phyloP scores from a whole-genome alignment of 1,284 basidiomycete species.

The Cutaneotrichosporon dermatis region DNA sequence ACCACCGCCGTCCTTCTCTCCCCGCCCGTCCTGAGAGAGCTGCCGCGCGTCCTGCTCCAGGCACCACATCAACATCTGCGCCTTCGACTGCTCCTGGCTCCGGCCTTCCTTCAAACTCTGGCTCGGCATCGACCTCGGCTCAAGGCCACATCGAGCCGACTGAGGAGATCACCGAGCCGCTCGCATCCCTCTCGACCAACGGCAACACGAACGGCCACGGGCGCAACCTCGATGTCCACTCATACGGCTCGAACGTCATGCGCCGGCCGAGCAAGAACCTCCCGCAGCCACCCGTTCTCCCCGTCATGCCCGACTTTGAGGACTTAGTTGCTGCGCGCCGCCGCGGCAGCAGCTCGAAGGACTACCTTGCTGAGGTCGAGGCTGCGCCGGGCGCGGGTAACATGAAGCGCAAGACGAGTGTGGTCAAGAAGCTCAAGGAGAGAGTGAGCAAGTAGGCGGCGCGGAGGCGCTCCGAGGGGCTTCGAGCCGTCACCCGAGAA shows the following conservation, averaged over 20 bases:
- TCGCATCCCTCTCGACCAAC: not conserved
- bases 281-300: slow-evolving; percentile 41
- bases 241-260: not conserved
- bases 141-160: not conserved
- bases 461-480: too few relatives aligned
- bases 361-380: not conserved
- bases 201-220: slow-evolving; percentile 1
- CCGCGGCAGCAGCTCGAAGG: not conserved
- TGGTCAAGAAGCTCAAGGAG: slow-evolving; percentile 47
- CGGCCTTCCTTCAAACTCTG: not conserved
- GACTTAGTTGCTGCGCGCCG: slow-evolving; percentile 23
- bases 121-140: not conserved
- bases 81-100: not conserved
- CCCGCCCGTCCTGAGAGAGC: not conserved
- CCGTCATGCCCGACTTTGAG: slow-evolving; percentile 48
- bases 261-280: slow-evolving; percentile 26
- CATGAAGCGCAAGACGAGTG: slow-evolving; percentile 43
- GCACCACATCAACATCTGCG: not conserved
- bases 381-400: not conserved
- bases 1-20: not conserved
- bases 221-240: not conserved
- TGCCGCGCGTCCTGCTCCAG: not conserved
- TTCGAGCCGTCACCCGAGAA: too few relatives aligned
- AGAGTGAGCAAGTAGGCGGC: slow-evolving; percentile 25
- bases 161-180: slow-evolving; percentile 4